Base-by-base conservation (phyloP, 257 asterid genomes). In the Nicotiana otophora region DNA sequence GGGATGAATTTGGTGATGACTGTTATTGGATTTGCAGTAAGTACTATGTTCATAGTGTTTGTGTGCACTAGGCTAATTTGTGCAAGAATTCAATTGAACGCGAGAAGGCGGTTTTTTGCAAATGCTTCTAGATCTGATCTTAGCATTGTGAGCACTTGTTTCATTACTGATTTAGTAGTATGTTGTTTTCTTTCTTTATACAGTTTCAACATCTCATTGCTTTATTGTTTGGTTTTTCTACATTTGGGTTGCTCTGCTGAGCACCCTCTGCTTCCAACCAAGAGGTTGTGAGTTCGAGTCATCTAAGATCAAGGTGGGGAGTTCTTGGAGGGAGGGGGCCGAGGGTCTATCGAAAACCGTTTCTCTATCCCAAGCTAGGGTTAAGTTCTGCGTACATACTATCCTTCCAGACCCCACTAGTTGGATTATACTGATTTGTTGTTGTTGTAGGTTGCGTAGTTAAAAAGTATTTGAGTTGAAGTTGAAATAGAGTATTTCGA, bases 1-100 rank as follows among this genome's bases (percentile, higher is more conserved):
- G 88, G 94, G 83, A 87, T 84, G 80, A 91, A 92, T 90, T 87
- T 94, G 89, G 97, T 94, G 90, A 94, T 94, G 98, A 93, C 97
- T 70, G 97, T 91, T 88, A 93, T 91, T 76, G 98, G 98, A 65
- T 94, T 92, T 89, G 86, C 91, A 55, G 90, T 91, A 8, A 94
- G 98, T 86, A 88, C 88, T 54, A 80, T 88, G 92, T 92, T 94
- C 83, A 92, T 94, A 74, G 97, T 92, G 58, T 94, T 92, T 86
- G 97, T 94, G 14, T 92, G 96, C 78, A 89, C 98, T 57, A 92
- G 98, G 92, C 89, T 94, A 39, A 90, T 94, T 81, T 91, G 94
- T 85, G 97, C 98, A 48, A 85, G 98, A 88, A 89, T 94, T 87
- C 94, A 90, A 33, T 78, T 91, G 88, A 86, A 80, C 70, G 87